Percentiles rank a stretch among this genome's conserved stretches.
Conservation (phyloP, 2,329 filamentous ascomycete species). For the Fusarium anthophilum region DNA sequence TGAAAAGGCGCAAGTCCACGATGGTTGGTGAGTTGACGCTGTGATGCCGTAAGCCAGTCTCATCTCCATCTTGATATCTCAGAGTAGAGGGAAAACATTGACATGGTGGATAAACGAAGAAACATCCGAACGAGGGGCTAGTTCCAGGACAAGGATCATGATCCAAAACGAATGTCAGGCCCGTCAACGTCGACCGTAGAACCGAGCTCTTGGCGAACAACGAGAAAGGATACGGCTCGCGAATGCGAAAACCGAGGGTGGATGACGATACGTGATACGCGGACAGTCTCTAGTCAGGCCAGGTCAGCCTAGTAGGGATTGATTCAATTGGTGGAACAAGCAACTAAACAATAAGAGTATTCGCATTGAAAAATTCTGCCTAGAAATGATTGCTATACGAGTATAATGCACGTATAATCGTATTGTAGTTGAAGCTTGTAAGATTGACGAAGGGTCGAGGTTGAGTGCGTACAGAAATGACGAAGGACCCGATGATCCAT, state of each 20-base stretch:
- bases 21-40: no score
- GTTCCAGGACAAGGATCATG: background rate
- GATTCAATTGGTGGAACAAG: background rate
- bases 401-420: background rate
- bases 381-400: background rate
- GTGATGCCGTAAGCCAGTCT: background rate
- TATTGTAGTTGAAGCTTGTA: background rate
- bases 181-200: background rate
- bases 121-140: background rate
- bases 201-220: conserved; percentile 5
- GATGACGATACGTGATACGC: conserved; percentile 13
- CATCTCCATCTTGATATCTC: background rate
- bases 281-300: background rate
- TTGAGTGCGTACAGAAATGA: conserved; percentile 27
- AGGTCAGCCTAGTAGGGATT: background rate
- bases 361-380: background rate
- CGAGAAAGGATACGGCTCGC: background rate
- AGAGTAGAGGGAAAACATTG: background rate
- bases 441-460: background rate
- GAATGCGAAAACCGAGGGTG: background rate
- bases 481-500: conserved; percentile 2
- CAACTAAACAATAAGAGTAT: background rate
- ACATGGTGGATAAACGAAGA: background rate
- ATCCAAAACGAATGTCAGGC: background rate
- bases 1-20: no score